Evolutionary conservation across 1,139 yeast genomes (phyloP).

Genomic region (Nadsonia starkeyi-henricii): DNA sequence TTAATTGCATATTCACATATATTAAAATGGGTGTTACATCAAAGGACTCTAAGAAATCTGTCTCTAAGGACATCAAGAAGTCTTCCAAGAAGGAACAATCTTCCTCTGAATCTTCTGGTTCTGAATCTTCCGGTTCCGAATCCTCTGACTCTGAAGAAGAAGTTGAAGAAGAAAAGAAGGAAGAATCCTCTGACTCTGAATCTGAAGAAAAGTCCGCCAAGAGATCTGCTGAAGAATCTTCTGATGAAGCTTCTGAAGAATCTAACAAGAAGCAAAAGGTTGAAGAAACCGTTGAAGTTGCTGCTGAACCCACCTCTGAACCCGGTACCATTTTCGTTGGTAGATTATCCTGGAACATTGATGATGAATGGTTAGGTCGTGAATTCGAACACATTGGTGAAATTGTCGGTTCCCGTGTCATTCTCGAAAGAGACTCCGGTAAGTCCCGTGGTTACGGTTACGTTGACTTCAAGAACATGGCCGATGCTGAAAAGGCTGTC

Average conservation of each 20-base stretch:
- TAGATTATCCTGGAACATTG: slow-evolving; percentile 93
- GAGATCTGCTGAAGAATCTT: slow-evolving; percentile 24
- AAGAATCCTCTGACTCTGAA: slow-evolving; percentile 20
- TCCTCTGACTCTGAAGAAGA: slow-evolving; percentile 20
- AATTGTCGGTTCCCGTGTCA: slow-evolving; percentile 78
- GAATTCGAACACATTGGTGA: slow-evolving; percentile 81
- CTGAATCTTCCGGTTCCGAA: slow-evolving; percentile 12
- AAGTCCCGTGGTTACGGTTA: slow-evolving; percentile 97
- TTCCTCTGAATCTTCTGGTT: slow-evolving; percentile 15
- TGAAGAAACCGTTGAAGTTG: slow-evolving; percentile 15
- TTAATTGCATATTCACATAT: background rate
- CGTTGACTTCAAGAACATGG: slow-evolving; percentile 75
- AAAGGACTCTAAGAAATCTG: slow-evolving; percentile 6
- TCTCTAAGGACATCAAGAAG: slow-evolving; percentile 11
- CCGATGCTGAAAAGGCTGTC: slow-evolving; percentile 80
- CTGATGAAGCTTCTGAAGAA: slow-evolving; percentile 16
- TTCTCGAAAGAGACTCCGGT: slow-evolving; percentile 83
- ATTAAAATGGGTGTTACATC: slow-evolving; percentile 3
- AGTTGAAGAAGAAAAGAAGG: slow-evolving; percentile 14
- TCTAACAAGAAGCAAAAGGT: slow-evolving; percentile 31
- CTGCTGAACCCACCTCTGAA: slow-evolving; percentile 30
- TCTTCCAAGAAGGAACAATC: slow-evolving; percentile 14
- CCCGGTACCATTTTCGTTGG: slow-evolving; percentile 92
- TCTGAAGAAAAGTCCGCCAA: slow-evolving; percentile 23
- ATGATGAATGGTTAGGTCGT: slow-evolving; percentile 80